phyloP scores from a whole-genome alignment of 176 grass and related monocot species.

The Neostapfia colusana region DNA sequence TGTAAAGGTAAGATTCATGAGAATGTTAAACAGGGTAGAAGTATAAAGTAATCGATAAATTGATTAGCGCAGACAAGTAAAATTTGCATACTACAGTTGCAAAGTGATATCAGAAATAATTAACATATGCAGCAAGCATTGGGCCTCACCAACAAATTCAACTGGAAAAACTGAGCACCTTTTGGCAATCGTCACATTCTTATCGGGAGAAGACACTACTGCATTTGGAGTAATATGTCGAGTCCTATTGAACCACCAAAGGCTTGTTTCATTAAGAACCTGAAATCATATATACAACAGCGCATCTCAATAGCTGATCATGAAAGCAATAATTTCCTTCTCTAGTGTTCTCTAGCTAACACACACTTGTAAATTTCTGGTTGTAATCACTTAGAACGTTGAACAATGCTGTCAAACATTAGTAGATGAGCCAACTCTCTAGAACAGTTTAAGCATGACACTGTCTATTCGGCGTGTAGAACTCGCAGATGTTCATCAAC shows the following conservation, averaged over 20 bases:
- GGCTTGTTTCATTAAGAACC: constrained; percentile 94
- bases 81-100: constrained; percentile 10
- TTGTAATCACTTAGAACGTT: background rate
- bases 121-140: constrained; percentile 26
- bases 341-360: background rate
- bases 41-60: background rate
- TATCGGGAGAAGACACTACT: constrained; percentile 83
- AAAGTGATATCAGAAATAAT: constrained; percentile 27
- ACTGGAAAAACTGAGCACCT: constrained; percentile 93
- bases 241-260: constrained; percentile 92
- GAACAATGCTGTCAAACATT: background rate
- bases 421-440: background rate
- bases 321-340: background rate
- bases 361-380: background rate
- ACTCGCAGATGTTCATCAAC: background rate
- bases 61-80: constrained; percentile 5
- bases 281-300: constrained; percentile 36
- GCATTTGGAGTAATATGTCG: constrained; percentile 90
- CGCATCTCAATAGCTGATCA: background rate
- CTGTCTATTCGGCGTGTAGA: background rate
- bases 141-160: constrained; percentile 96
- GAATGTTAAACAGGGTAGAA: background rate
- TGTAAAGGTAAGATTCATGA: background rate
- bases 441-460: background rate
- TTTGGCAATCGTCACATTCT: constrained; percentile 91